phyloP scores from a whole-genome alignment of 108 stramenopile species.

The Stephanodiscus triporus region DNA sequence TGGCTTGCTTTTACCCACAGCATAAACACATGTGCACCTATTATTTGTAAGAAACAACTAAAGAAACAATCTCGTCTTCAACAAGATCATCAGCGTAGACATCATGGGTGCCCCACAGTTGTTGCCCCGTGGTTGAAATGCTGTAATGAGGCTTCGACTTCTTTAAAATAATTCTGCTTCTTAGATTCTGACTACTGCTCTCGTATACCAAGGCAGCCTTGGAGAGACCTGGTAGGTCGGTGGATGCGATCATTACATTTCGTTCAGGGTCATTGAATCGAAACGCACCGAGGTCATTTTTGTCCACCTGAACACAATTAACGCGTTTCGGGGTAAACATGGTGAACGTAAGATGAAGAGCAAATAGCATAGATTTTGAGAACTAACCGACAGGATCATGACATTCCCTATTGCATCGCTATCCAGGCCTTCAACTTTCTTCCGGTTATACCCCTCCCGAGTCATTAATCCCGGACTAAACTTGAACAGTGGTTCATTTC shows the following conservation, averaged over 20 bases:
- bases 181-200: constrained; percentile 11
- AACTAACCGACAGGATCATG: constrained; percentile 45
- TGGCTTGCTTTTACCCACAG: background rate
- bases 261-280: constrained; percentile 60
- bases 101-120: constrained; percentile 53
- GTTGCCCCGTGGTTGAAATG: constrained; percentile 30
- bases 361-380: background rate
- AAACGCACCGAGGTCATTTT: constrained; percentile 56
- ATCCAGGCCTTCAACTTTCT: constrained; percentile 9
- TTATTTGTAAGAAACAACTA: constrained; percentile 17
- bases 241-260: constrained; percentile 60
- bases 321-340: background rate
- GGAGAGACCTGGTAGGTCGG: constrained; percentile 48
- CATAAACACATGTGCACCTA: background rate
- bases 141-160: constrained; percentile 50
- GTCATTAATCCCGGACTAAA: constrained; percentile 42
- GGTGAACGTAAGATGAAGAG: constrained; percentile 2
- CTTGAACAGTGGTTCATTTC: constrained; percentile 47
- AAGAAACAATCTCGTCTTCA: constrained; percentile 13
- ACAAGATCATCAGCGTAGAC: constrained; percentile 48
- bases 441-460: constrained; percentile 17
- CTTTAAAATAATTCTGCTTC: background rate
- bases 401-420: constrained; percentile 46
- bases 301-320: constrained; percentile 31
- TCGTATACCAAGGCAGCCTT: constrained; percentile 39